These are phyloP conservation scores for Monascus purpureus DNA, from an alignment of 495 filamentous ascomycete genomes.

Conservation along the genomic window DNA sequence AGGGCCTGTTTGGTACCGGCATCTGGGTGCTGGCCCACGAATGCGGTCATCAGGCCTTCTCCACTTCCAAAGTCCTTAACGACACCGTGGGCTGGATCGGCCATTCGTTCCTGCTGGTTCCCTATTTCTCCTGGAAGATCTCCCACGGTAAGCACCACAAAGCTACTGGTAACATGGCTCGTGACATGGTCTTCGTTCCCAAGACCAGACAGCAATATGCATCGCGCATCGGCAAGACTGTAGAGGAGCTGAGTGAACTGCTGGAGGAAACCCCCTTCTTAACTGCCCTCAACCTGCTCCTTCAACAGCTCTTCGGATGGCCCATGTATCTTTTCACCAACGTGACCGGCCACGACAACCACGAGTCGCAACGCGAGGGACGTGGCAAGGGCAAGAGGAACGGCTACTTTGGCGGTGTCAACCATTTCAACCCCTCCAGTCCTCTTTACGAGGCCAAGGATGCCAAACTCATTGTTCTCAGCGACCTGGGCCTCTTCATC, in stretches of 20 bases:
- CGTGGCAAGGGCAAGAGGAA: slow-evolving; percentile 83
- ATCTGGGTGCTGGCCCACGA: slow-evolving; percentile 63
- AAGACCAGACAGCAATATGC: slow-evolving; percentile 68
- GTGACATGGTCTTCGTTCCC: slow-evolving; percentile 95
- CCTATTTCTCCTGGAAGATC: slow-evolving; percentile 90
- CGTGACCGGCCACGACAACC: slow-evolving; percentile 88
- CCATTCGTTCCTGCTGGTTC: slow-evolving; percentile 69
- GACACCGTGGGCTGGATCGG: slow-evolving; percentile 77
- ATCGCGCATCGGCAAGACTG: slow-evolving; percentile 48
- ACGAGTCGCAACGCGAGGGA: slow-evolving; percentile 72
- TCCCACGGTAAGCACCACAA: slow-evolving; percentile 92
- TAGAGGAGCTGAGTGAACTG: slow-evolving; percentile 73
- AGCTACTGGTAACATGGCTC: slow-evolving; percentile 86
- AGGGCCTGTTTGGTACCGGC: slow-evolving; percentile 53
- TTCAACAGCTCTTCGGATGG: slow-evolving; percentile 87
- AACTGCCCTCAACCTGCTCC: slow-evolving; percentile 55
- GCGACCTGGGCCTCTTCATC: slow-evolving; percentile 64
- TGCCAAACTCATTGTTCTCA: slow-evolving; percentile 64
- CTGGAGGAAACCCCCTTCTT: slow-evolving; percentile 87
- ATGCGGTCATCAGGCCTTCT: slow-evolving; percentile 71
- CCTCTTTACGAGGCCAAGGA: slow-evolving; percentile 89
- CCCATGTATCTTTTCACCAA: slow-evolving; percentile 69
- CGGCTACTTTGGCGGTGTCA: slow-evolving; percentile 66
- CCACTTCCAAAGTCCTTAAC: slow-evolving; percentile 63
- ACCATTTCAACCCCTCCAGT: slow-evolving; percentile 82